These are phyloP conservation scores for Adansonia digitata DNA, from an alignment of 345 rosid species.

Conservation along the genomic window DNA sequence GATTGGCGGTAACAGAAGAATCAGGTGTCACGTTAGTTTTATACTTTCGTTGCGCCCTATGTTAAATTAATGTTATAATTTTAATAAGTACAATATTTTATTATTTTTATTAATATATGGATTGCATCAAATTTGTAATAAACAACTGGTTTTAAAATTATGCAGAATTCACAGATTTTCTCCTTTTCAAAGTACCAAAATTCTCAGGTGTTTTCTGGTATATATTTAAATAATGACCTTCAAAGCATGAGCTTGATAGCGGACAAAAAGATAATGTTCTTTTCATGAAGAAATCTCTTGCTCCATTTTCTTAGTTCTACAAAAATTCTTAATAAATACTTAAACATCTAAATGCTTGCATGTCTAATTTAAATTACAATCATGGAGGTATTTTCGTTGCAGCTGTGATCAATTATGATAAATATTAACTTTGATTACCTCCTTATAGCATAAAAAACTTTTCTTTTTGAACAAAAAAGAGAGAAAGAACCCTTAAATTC, in stretches of 20 bases:
- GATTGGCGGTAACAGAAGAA: slow-evolving; percentile 50
- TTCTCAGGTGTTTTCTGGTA: not conserved
- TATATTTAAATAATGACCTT: not conserved
- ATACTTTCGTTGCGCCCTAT: slow-evolving; percentile 54
- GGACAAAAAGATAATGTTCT: not conserved
- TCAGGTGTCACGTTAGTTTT: slow-evolving; percentile 53
- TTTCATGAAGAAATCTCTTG: not conserved
- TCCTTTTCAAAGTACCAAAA: slow-evolving; percentile 33
- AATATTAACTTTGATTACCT: too few relatives aligned
- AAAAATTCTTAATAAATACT: not conserved
- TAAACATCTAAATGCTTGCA: too few relatives aligned
- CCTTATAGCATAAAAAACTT: too few relatives aligned
- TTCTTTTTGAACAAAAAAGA: too few relatives aligned
- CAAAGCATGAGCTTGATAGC: not conserved
- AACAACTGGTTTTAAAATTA: slow-evolving; percentile 53
- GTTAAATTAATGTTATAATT: too few relatives aligned
- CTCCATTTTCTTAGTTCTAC: slow-evolving; percentile 9
- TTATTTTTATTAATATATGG: too few relatives aligned
- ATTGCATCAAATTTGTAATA: slow-evolving; percentile 83
- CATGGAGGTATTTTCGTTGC: too few relatives aligned
- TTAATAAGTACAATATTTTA: too few relatives aligned
- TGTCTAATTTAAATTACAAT: too few relatives aligned
- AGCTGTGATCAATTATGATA: too few relatives aligned
- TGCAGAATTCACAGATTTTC: slow-evolving; percentile 68
- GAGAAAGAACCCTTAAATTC: too few relatives aligned